Evolutionary conservation across 163 green algal species (phyloP), one percentile per base, ranked within the genome.

Genomic region (Chlamydomonas reinhardtii): DNA sequence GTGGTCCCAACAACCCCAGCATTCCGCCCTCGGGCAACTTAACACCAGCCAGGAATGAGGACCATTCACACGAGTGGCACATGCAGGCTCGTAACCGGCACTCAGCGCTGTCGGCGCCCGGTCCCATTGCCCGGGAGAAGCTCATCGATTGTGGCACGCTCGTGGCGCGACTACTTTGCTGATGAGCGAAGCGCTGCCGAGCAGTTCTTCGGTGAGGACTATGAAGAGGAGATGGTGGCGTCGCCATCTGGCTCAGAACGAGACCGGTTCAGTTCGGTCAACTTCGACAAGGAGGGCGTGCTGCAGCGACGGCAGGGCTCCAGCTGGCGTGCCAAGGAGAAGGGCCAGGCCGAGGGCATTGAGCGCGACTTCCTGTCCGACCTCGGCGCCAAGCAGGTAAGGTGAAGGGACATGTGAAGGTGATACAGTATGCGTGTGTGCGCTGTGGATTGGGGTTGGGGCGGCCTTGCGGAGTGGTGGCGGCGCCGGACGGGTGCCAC

Each of bases 161-260:
- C 62, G 27, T 84, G 77, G 77, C 22, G 77, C 15, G 77, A 84
- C 12, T 84, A 84, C 66, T 84, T 84, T 62, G 31, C 77, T 0
- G 77, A 84, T 29, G 65, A 76, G 16, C 43, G 65, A 0, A 70
- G 43, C 0, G 77, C 77, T 16, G 61, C 64, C 20, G 77, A 84
- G 31, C 24, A 43, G 9, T 84, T 84, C 66, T 84, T 76, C 32
- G 77, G 31, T 12, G 31, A 27, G 9, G 20, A 35, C 2, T 48
- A 76, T 6, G 77, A 84, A 14, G 66, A 68, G 6, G 37, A 69
- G 1, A 16, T 22, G 12, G 48, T 56, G 34, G 34, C 69, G 20
- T 70, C 43, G 31, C 34, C 77, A 5, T 76, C 65, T 4, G 64
- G 64, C 20, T 8, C 11, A 19, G 31, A 37, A 0, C 6, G 35